phyloP scores from a whole-genome alignment of 2,329 filamentous ascomycete genomes.

The Sporothrix variecibatus region DNA sequence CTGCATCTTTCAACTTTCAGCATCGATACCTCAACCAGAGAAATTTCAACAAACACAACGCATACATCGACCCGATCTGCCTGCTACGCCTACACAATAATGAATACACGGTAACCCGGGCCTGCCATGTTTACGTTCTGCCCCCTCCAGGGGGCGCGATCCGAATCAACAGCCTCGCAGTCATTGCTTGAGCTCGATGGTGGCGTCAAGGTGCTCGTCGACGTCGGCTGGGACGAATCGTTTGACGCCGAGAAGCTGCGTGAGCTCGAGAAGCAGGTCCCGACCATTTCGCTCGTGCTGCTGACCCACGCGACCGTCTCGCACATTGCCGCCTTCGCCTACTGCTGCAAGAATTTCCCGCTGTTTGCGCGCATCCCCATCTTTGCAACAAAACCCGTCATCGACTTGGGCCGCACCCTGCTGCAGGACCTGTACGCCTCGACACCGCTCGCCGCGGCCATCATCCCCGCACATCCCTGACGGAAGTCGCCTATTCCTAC shows the following conservation, averaged over 20 bases:
- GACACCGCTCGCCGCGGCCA: slow-evolving; percentile 81
- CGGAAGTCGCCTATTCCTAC: slow-evolving; percentile 61
- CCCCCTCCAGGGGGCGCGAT: slow-evolving; percentile 86
- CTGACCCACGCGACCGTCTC: slow-evolving; percentile 90
- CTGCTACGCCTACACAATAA: background rate
- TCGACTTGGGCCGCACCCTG: slow-evolving; percentile 86
- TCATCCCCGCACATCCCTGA: slow-evolving; percentile 72
- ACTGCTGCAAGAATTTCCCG: slow-evolving; percentile 96
- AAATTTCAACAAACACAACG: background rate
- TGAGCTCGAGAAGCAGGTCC: slow-evolving; percentile 88
- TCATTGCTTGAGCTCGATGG: slow-evolving; percentile 97
- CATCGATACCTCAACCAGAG: background rate
- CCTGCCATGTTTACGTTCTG: slow-evolving; percentile 89
- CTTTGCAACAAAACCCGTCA: slow-evolving; percentile 91
- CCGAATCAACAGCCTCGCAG: slow-evolving; percentile 81
- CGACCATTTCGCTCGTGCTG: slow-evolving; percentile 89
- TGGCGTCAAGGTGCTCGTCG: slow-evolving; percentile 90
- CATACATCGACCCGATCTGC: background rate
- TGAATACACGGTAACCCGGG: background rate
- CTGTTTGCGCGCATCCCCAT: slow-evolving; percentile 89
- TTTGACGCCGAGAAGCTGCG: slow-evolving; percentile 82
- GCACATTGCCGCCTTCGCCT: slow-evolving; percentile 89
- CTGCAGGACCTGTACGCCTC: slow-evolving; percentile 91
- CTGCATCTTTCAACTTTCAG: background rate
- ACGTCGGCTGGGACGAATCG: slow-evolving; percentile 92